Evolutionary conservation across 305 asterid genomes (phyloP).

Genomic region (Fraxinus xanthoxyloides): DNA sequence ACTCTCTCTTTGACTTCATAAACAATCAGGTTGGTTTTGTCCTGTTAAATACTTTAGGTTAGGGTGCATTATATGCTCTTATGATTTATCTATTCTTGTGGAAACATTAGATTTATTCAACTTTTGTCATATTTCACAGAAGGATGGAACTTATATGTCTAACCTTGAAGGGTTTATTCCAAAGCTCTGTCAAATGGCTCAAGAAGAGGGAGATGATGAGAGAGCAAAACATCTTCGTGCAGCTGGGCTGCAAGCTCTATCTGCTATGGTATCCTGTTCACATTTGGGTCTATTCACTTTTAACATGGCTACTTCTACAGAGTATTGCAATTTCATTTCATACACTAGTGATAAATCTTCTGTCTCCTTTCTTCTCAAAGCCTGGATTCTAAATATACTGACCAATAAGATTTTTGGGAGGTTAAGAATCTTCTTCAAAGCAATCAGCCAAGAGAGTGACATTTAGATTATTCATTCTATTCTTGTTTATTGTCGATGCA

Average conservation of each 20-base stretch:
- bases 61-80: constrained; percentile 2
- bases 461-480: constrained; percentile 2
- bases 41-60: not conserved
- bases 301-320: not conserved
- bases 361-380: not conserved
- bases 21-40: constrained; percentile 77
- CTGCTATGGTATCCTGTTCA: constrained; percentile 71
- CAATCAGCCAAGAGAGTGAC: not conserved
- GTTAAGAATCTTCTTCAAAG: not conserved
- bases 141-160: constrained; percentile 92
- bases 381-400: not conserved
- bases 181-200: constrained; percentile 88
- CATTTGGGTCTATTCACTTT: not conserved
- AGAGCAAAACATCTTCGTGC: constrained; percentile 56
- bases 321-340: not conserved
- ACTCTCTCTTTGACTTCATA: constrained; percentile 86
- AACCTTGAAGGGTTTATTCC: constrained; percentile 91
- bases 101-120: constrained; percentile 20
- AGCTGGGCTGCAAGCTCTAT: constrained; percentile 83
- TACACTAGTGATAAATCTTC: not conserved
- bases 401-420: not conserved
- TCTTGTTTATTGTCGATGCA: constrained; percentile 32
- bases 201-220: constrained; percentile 86
- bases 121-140: constrained; percentile 52
- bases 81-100: constrained; percentile 4